Conservation (phyloP, 441 rosid species). For the Macaranga tanarius region DNA sequence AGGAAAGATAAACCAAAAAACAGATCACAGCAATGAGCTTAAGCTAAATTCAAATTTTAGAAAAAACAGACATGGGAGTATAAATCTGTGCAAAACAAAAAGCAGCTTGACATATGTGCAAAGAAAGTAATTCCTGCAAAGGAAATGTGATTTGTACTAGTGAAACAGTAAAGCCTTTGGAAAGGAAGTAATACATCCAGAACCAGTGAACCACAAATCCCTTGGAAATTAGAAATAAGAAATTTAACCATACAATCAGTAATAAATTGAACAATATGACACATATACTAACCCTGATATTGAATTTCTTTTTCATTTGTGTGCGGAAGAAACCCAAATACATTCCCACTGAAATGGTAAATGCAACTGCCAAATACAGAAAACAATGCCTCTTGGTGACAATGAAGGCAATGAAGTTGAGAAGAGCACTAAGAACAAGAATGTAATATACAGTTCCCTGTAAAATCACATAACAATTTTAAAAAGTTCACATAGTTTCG, state of each 20-base stretch:
- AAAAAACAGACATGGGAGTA: neutral
- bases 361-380: constrained; percentile 58
- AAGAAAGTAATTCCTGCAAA: neutral
- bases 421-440: constrained; percentile 42
- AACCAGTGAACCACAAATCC: neutral
- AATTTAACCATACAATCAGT: neutral
- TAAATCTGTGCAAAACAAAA: neutral
- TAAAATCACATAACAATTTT: constrained; percentile 27
- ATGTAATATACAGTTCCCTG: constrained; percentile 66
- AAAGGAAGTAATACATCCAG: no score
- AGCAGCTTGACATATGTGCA: neutral
- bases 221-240: neutral
- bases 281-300: constrained; percentile 64
- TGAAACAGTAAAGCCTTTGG: neutral
- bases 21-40: neutral
- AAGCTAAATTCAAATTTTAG: neutral
- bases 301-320: constrained; percentile 66
- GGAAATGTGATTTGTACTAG: neutral
- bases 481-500: neutral
- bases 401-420: constrained; percentile 55
- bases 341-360: constrained; percentile 49
- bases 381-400: constrained; percentile 57
- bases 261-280: neutral
- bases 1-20: neutral
- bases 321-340: constrained; percentile 75